Conservation (phyloP, 179 eudicot genomes). For the Nepenthes alata region DNA sequence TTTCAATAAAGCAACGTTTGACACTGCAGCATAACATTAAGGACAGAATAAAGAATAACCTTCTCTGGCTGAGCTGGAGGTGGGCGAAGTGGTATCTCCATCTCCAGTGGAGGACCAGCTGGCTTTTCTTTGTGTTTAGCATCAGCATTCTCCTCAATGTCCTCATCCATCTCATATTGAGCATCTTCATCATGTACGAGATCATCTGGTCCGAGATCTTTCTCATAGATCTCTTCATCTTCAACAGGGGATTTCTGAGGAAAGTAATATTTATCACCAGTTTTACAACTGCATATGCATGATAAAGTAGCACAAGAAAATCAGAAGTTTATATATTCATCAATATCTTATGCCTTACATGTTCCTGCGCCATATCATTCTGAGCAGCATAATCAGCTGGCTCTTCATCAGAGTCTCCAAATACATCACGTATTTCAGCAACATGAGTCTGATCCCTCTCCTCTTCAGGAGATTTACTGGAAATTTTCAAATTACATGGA, state of each 20-base stretch:
- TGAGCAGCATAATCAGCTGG: slow-evolving; percentile 57
- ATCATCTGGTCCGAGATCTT: slow-evolving; percentile 72
- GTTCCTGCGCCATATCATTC: slow-evolving; percentile 56
- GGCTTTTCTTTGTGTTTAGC: slow-evolving; percentile 66
- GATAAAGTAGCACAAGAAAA: slow-evolving; percentile 7
- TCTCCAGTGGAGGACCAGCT: slow-evolving; percentile 85
- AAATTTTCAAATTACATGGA: neutral
- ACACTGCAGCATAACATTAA: slow-evolving; percentile 3
- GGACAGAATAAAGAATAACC: slow-evolving; percentile 27
- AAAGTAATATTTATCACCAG: slow-evolving; percentile 3
- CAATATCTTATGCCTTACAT: slow-evolving; percentile 9
- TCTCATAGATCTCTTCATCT: slow-evolving; percentile 70
- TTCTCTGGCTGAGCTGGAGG: slow-evolving; percentile 83
- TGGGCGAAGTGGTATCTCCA: slow-evolving; percentile 71
- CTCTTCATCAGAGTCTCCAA: slow-evolving; percentile 98
- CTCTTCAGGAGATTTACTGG: slow-evolving; percentile 55
- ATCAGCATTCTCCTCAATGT: slow-evolving; percentile 49
- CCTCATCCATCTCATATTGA: slow-evolving; percentile 62
- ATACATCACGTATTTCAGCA: slow-evolving; percentile 92
- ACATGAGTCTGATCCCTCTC: slow-evolving; percentile 72
- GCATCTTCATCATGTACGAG: slow-evolving; percentile 80
- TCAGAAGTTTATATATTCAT: slow-evolving; percentile 3
- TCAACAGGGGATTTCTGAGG: slow-evolving; percentile 65
- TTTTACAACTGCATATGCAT: slow-evolving; percentile 8
- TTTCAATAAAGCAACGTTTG: no score